phyloP scores from a whole-genome alignment of 2,329 filamentous ascomycete species.

The Aureobasidium zeae region DNA sequence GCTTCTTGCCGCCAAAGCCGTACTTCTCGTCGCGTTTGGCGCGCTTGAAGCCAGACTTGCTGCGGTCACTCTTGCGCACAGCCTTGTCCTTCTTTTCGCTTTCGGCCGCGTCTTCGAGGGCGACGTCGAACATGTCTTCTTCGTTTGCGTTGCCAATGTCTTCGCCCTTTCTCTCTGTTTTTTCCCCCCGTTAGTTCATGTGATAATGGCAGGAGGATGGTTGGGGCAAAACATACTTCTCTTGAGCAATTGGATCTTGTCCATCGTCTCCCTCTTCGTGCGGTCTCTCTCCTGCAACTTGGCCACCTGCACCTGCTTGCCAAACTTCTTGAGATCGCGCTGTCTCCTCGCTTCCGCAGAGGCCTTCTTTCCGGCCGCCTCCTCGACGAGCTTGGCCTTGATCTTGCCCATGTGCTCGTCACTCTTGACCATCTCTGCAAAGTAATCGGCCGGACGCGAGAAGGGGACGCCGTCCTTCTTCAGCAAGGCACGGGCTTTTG shows the following conservation, averaged over 20 bases:
- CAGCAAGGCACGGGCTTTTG: conserved; percentile 61
- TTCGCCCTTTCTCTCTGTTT: conserved; percentile 70
- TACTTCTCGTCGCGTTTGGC: conserved; percentile 92
- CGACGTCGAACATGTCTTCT: conserved; percentile 84
- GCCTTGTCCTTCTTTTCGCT: conserved; percentile 37
- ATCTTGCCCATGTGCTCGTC: conserved; percentile 98
- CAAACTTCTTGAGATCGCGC: conserved; percentile 96
- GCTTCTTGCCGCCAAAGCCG: conserved; percentile 94
- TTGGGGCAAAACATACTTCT: conserved; percentile 58
- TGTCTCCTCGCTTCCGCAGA: conserved; percentile 82
- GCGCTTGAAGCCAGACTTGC: conserved; percentile 56
- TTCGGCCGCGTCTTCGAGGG: conserved; percentile 59
- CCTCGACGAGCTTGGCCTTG: conserved; percentile 84
- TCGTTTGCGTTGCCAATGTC: conserved; percentile 60
- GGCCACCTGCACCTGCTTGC: conserved; percentile 93
- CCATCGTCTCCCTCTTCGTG: conserved; percentile 83
- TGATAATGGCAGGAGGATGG: background rate
- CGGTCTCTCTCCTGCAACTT: conserved; percentile 92
- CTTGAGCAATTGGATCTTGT: conserved; percentile 93
- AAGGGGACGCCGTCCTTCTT: conserved; percentile 79
- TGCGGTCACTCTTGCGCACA: conserved; percentile 32
- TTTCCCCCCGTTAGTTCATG: conserved; percentile 20
- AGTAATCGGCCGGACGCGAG: conserved; percentile 85
- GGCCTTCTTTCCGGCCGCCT: conserved; percentile 86
- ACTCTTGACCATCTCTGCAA: conserved; percentile 97